Conservation (phyloP, 108 stramenopile genomes). For the Ochromonas danica region DNA sequence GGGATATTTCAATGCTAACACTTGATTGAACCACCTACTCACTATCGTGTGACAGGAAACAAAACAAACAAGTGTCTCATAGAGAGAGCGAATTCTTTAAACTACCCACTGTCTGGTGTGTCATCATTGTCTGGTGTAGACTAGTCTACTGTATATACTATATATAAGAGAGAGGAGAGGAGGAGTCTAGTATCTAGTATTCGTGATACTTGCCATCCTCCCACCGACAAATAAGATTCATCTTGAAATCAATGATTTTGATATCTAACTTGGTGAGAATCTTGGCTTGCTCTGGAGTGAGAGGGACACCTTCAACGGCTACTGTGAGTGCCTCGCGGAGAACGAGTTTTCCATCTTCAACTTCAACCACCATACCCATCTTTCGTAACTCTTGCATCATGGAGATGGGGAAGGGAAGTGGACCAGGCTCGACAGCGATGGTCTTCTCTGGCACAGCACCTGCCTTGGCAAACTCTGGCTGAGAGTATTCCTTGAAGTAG, state of each 20-base stretch:
- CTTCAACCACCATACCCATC: slow-evolving; percentile 83
- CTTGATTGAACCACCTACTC: no score
- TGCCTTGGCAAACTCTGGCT: slow-evolving; percentile 84
- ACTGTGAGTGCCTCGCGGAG: slow-evolving; percentile 71
- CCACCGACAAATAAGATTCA: slow-evolving; percentile 43
- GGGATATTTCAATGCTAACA: no score
- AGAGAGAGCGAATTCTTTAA: no score
- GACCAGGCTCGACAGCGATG: slow-evolving; percentile 68
- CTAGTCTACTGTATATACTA: no score
- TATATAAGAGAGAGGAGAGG: no score
- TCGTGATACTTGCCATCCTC: slow-evolving; percentile 48
- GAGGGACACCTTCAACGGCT: slow-evolving; percentile 77
- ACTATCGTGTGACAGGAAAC: no score
- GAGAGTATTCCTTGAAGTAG: slow-evolving; percentile 72
- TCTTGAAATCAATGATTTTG: slow-evolving; percentile 43
- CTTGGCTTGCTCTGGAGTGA: slow-evolving; percentile 84
- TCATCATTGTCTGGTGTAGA: no score
- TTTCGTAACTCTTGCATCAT: slow-evolving; percentile 93
- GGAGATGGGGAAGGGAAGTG: slow-evolving; percentile 77
- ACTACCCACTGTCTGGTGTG: no score
- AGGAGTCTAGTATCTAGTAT: no score
- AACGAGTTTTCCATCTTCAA: slow-evolving; percentile 77
- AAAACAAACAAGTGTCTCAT: no score
- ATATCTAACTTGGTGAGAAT: slow-evolving; percentile 75
- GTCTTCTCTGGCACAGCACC: slow-evolving; percentile 68